Evolutionary conservation across 2,329 filamentous ascomycete genomes (phyloP).

Genomic region (Ascochyta viciae-villosae): DNA sequence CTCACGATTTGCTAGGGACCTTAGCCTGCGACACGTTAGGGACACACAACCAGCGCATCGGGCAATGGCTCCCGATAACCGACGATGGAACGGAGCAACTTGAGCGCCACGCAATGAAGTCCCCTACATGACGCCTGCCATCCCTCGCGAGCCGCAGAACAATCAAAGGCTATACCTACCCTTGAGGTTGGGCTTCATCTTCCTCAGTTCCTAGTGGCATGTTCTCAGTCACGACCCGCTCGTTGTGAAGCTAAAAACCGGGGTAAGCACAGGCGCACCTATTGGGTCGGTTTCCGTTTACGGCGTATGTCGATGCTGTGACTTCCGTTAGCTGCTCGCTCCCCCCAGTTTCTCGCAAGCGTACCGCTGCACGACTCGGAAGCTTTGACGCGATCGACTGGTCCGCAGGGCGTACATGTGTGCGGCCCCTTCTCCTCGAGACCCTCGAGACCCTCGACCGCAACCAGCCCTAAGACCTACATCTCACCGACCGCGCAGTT

Average conservation of each 20-base stretch:
- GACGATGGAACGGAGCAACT: not conserved
- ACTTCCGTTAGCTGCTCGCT: constrained; percentile 1
- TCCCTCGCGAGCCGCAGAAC: not conserved
- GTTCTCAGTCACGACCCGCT: not conserved
- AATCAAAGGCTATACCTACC: too few relatives aligned
- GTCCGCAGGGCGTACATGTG: not conserved
- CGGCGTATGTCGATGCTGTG: constrained; percentile 8
- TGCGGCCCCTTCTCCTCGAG: not conserved
- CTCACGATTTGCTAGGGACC: constrained; percentile 4
- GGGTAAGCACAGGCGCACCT: not conserved
- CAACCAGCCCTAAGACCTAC: not conserved
- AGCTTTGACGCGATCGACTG: not conserved
- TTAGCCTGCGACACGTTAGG: constrained; percentile 1
- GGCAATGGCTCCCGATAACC: not conserved
- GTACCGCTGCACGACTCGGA: not conserved
- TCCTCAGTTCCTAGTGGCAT: not conserved
- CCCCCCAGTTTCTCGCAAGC: constrained; percentile 4
- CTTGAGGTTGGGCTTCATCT: not conserved
- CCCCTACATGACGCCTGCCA: constrained; percentile 2
- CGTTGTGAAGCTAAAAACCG: not conserved
- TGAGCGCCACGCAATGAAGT: constrained; percentile 1
- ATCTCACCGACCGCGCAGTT: not conserved
- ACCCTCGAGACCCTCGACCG: not conserved
- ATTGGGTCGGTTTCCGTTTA: not conserved
- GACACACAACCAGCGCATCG: not conserved